Conservation (phyloP, 371 early-diverging fungal genomes). For the Mucor ambiguus region DNA sequence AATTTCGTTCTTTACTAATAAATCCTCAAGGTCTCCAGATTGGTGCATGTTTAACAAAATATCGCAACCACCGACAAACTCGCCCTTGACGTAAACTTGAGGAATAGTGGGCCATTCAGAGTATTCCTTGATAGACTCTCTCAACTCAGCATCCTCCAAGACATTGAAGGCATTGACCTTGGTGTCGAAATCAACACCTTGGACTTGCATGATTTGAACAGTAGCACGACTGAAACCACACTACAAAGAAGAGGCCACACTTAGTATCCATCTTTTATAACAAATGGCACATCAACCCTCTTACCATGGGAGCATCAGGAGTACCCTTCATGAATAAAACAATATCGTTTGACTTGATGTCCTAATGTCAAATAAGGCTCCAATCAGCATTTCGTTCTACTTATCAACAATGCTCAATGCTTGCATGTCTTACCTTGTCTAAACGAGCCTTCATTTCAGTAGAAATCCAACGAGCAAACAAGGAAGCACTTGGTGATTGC, state of each 20-base stretch:
- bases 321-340: constrained; percentile 97
- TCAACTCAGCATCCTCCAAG: constrained; percentile 86
- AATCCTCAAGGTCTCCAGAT: constrained; percentile 85
- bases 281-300: background rate
- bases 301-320: constrained; percentile 73
- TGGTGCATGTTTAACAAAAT: constrained; percentile 92
- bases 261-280: background rate
- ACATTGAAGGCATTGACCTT: constrained; percentile 85
- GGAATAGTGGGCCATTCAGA: constrained; percentile 99
- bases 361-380: constrained; percentile 37
- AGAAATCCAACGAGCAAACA: constrained; percentile 80
- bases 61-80: constrained; percentile 98
- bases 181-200: constrained; percentile 72
- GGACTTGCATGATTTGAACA: constrained; percentile 85
- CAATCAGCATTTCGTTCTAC: background rate
- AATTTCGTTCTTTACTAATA: constrained; percentile 83
- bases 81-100: constrained; percentile 96
- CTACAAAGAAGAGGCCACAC: constrained; percentile 28
- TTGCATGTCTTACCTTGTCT: constrained; percentile 43
- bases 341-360: constrained; percentile 70
- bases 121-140: constrained; percentile 94
- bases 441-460: constrained; percentile 71
- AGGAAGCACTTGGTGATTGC: constrained; percentile 27
- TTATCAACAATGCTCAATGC: background rate
- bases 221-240: constrained; percentile 95